Evolutionary conservation across 1,284 basidiomycete genomes (phyloP), one percentile per base, ranked within the genome.

Genomic region (Cerioporus squamosus): DNA sequence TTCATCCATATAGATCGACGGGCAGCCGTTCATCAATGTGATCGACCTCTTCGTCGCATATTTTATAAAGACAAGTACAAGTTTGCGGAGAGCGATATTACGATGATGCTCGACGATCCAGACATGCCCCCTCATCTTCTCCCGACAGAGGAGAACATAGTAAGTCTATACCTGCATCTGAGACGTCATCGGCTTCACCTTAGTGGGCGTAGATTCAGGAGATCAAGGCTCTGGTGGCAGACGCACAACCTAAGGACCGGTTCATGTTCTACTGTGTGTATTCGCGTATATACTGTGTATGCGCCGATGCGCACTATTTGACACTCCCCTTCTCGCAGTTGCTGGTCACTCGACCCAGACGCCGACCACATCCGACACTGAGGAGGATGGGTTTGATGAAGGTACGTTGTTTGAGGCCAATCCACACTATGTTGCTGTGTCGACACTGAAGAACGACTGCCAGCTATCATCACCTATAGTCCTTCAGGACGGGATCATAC

Each of bases 251-350:
- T 3, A 72, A 73, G 0, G 79, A 80, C 53, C 70, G 52, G 22
- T 71, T 79, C 24, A 74, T 78, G 39, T 78, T 79, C 45, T 75
- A 75, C 44, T 80, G 78, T 73, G 44, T 51, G 73, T n/a, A n/a
- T n/a, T n/a, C n/a, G n/a, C n/a, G n/a, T n/a, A n/a, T n/a, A n/a
- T n/a, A n/a, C n/a, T n/a, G n/a, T n/a, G n/a, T n/a, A n/a, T n/a
- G n/a, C n/a, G 6, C 26, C 14, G 1, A 46, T 31, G 40, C 24
- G 6, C 6, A 24, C 22, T 1, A 14, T 26, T 50, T 29, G 9
- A 29, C 10, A 42, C 14, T 3, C 31, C 8, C 12, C 2, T 18
- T 10, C 31, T 24, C 12, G 14, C 14, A 63, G 61, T 60, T 39
- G 39, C 61, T 8, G 61, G 61, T 3, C 61, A 63, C 24, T 42